These are phyloP conservation scores for Penstemon davidsonii DNA, from an alignment of 257 asterid genomes.

Conservation along the genomic window DNA sequence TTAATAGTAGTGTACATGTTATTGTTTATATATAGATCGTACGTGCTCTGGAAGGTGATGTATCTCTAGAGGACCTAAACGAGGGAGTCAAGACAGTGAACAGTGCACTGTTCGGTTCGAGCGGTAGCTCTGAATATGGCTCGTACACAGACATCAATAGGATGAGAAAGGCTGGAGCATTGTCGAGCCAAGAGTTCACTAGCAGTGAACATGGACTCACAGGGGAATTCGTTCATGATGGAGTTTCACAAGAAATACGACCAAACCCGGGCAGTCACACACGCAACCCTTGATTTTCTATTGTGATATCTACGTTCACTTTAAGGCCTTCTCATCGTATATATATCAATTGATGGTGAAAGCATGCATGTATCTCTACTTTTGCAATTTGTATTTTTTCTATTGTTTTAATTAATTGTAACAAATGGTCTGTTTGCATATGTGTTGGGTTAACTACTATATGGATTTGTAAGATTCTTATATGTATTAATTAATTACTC, in stretches of 20 bases:
- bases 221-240: neutral
- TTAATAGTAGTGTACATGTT: neutral
- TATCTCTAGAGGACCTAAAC: slow-evolving; percentile 42
- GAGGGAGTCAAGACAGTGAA: slow-evolving; percentile 44
- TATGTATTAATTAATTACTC: neutral
- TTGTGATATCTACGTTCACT: neutral
- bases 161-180: slow-evolving; percentile 34
- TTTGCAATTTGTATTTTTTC: slow-evolving; percentile 28
- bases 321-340: slow-evolving; percentile 15
- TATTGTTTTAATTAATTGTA: slow-evolving; percentile 19
- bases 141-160: slow-evolving; percentile 39
- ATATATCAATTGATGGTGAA: slow-evolving; percentile 23
- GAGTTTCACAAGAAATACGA: slow-evolving; percentile 34
- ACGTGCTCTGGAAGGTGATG: slow-evolving; percentile 62
- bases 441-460: neutral
- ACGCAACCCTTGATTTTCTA: slow-evolving; percentile 22
- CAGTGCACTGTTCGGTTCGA: slow-evolving; percentile 37
- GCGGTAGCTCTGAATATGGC: slow-evolving; percentile 52
- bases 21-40: slow-evolving; percentile 36
- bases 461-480: slow-evolving; percentile 10
- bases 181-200: slow-evolving; percentile 69
- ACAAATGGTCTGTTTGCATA: slow-evolving; percentile 7
- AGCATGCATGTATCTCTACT: slow-evolving; percentile 14
- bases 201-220: slow-evolving; percentile 52
- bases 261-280: slow-evolving; percentile 15